Percentiles rank a stretch among this genome's conserved stretches.
phyloP scores from a whole-genome alignment of 441 rosid genomes.

The Cnidoscolus chayamansa region DNA sequence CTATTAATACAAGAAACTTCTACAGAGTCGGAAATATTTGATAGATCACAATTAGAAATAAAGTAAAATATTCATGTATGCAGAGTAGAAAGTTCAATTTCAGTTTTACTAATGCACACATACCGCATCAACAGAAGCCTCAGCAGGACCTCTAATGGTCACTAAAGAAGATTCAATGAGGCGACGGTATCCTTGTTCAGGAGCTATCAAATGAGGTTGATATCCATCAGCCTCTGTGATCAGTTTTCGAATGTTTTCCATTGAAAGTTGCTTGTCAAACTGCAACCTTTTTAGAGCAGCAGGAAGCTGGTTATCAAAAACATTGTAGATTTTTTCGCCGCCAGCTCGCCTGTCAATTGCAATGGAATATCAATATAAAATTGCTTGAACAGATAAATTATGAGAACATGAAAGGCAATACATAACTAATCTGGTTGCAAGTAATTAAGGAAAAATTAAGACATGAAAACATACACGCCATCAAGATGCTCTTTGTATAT shows the following conservation, averaged over 20 bases:
- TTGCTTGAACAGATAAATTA: background rate
- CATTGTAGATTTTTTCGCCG: conserved; percentile 88
- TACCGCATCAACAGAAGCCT: conserved; percentile 98
- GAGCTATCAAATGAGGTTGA: conserved; percentile 98
- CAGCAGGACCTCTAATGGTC: conserved; percentile 95
- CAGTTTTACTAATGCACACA: conserved; percentile 14
- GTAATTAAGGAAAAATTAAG: conserved; percentile 1
- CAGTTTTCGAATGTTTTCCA: conserved; percentile 93
- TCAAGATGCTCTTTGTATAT: conserved; percentile 95
- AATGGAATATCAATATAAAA: conserved; percentile 9
- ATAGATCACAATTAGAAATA: background rate
- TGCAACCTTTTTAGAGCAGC: conserved; percentile 96
- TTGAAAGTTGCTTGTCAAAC: conserved; percentile 91
- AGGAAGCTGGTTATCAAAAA: conserved; percentile 96
- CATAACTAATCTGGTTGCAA: conserved; percentile 6
- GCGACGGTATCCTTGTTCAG: conserved; percentile 98
- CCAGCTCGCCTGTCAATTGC: conserved; percentile 76
- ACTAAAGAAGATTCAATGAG: conserved; percentile 83
- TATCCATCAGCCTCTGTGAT: conserved; percentile 99
- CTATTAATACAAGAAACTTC: background rate
- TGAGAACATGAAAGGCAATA: background rate
- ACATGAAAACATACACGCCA: conserved; percentile 64
- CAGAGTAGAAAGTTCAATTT: background rate
- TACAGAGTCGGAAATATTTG: background rate
- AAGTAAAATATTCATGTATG: background rate